A percentile compares a stretch with the other conserved stretches of the same genome.
Conservation (phyloP, 192 early-diverging fungal genomes). For the Linnemannia schmuckeri region DNA sequence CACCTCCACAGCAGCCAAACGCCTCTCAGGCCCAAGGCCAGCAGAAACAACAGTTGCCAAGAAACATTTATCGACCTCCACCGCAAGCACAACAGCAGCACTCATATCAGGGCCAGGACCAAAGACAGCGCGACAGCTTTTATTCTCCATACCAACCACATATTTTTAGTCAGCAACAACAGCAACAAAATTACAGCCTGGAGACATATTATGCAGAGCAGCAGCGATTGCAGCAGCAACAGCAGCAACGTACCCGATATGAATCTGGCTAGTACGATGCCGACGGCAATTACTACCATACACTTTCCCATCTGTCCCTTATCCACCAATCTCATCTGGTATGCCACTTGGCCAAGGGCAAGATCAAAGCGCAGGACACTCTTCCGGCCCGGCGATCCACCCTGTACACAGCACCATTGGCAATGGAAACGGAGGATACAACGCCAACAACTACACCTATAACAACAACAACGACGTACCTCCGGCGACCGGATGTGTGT, state of each 20-base stretch:
- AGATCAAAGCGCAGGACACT: not conserved
- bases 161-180: too few species aligned
- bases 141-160: too few species aligned
- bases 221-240: not conserved
- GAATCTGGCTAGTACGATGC: not conserved
- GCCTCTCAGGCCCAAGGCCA: too few species aligned
- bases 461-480: not conserved
- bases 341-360: not conserved
- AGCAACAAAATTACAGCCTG: too few species aligned
- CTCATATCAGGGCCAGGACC: not conserved
- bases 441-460: not conserved
- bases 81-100: not conserved
- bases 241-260: not conserved
- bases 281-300: too few species aligned
- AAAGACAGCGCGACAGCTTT: too few species aligned
- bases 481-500: too few species aligned
- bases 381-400: conserved; percentile 21
- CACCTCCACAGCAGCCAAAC: too few species aligned
- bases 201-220: too few species aligned
- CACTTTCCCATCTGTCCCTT: conserved; percentile 12
- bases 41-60: too few species aligned
- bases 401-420: conserved; percentile 6
- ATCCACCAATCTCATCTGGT: conserved; percentile 4
- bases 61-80: too few species aligned
- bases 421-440: not conserved